Conservation (phyloP, 129 eudicot species). For the sunflower (Helianthus annuus) region HanXRQr2.0-SUNRISE NC_035442.2:76124941-76125440, state of each 20-base stretch:
- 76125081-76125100: constrained; percentile 62
- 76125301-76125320: constrained; percentile 41
- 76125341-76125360: constrained; percentile 36
- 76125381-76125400: constrained; percentile 81
- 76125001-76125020: background rate
- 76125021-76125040: constrained; percentile 44
- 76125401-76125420: constrained; percentile 90
- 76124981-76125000: background rate
- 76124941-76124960: constrained; percentile 20
- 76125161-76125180: constrained; percentile 69
- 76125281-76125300: constrained; percentile 39
- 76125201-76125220: constrained; percentile 50
- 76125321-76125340: constrained; percentile 44
- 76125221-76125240: constrained; percentile 41
- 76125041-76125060: constrained; percentile 68
- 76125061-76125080: constrained; percentile 68
- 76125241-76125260: constrained; percentile 53
- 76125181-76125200: constrained; percentile 43
- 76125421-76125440: constrained; percentile 42
- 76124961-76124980: background rate
- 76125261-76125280: constrained; percentile 45
- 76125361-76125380: constrained; percentile 79
- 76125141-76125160: constrained; percentile 59
- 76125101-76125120: constrained; percentile 58
- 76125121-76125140: constrained; percentile 68